Conservation (phyloP, 2,329 filamentous ascomycete genomes). For the Pseudocercospora vitis region DNA sequence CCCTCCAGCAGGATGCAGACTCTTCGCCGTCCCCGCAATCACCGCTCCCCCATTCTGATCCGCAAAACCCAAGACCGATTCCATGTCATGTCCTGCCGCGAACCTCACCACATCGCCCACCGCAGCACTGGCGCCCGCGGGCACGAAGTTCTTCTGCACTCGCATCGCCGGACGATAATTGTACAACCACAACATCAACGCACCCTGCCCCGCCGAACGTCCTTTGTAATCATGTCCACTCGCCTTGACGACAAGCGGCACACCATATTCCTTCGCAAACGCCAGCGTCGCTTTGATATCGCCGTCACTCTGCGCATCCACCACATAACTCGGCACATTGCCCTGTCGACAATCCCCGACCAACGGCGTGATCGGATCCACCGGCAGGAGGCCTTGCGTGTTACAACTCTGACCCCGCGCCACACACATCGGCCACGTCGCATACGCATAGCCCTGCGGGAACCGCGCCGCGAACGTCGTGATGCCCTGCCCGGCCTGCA, state of each 20-base stretch:
- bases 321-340: not conserved
- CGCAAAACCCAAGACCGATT: not conserved
- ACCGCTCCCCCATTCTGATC: not conserved
- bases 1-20: slow-evolving; percentile 19
- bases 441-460: not conserved
- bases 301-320: not conserved
- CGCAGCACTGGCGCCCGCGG: not conserved
- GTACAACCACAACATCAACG: slow-evolving; percentile 30
- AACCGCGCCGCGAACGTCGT: not conserved
- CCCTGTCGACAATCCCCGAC: not conserved
- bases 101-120: slow-evolving; percentile 2
- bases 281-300: slow-evolving; percentile 21
- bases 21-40: slow-evolving; percentile 1
- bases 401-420: not conserved
- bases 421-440: not conserved
- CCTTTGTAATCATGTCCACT: slow-evolving; percentile 34
- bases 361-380: not conserved
- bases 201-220: slow-evolving; percentile 15
- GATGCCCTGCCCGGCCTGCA: not conserved
- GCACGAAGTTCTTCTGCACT: slow-evolving; percentile 9
- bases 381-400: not conserved
- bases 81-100: not conserved
- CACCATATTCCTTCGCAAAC: slow-evolving; percentile 25
- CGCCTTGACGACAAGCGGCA: slow-evolving; percentile 32
- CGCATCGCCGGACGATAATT: slow-evolving; percentile 13